phyloP scores from a whole-genome alignment of 768 basidiomycete genomes.

The Sporobolomyces pararoseus region DNA sequence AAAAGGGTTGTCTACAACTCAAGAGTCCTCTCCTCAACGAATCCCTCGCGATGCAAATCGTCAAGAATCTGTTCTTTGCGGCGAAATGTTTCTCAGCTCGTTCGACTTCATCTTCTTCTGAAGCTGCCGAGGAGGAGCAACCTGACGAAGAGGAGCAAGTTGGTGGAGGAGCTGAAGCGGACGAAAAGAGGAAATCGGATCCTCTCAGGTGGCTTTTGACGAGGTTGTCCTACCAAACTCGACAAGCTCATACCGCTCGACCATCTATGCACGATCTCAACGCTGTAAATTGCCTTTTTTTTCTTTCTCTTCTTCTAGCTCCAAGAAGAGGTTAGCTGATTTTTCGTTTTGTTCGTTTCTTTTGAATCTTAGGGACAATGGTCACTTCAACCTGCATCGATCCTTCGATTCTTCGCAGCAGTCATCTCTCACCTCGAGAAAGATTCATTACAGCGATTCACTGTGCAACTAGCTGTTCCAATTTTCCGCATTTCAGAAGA shows the following conservation, averaged over 20 bases:
- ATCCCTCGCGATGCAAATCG: conserved; percentile 69
- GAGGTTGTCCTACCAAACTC: conserved; percentile 69
- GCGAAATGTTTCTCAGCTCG: conserved; percentile 70
- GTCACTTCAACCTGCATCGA: conserved; percentile 72
- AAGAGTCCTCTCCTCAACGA: conserved; percentile 75
- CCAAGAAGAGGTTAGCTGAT: too few species aligned
- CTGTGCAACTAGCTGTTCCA: conserved; percentile 80
- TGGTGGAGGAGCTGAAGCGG: conserved; percentile 42
- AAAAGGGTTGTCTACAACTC: conserved; percentile 70
- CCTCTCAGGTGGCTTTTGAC: conserved; percentile 91
- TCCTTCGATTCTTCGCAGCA: conserved; percentile 89
- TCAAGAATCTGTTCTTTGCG: conserved; percentile 90
- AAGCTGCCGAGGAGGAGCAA: conserved; percentile 44
- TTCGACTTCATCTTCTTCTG: conserved; percentile 38
- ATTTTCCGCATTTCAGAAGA: conserved; percentile 83
- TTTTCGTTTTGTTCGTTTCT: neutral
- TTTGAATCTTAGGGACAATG: conserved; percentile 62
- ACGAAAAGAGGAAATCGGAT: conserved; percentile 47
- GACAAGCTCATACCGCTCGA: conserved; percentile 42
- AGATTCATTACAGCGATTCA: conserved; percentile 60
- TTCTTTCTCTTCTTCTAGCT: neutral
- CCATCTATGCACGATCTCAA: conserved; percentile 40
- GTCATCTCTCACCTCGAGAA: conserved; percentile 71
- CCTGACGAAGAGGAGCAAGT: conserved; percentile 48
- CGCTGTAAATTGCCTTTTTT: conserved; percentile 39